Base-by-base conservation (phyloP, 495 filamentous ascomycete genomes). In the Massariosphaeria phaeospora region DNA sequence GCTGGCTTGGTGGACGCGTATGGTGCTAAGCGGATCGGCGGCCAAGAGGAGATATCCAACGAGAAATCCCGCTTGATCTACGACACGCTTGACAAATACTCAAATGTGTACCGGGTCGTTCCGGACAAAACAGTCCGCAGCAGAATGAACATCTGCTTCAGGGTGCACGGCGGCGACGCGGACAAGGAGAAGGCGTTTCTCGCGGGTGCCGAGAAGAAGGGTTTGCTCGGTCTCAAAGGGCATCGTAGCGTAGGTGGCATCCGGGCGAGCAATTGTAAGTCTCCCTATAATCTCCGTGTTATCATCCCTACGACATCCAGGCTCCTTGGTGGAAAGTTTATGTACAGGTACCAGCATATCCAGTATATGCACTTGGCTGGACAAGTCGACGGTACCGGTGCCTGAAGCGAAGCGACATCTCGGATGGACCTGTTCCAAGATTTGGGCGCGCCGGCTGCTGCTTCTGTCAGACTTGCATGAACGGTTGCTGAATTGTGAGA, bases 91-190 rank as follows among this genome's bases (percentile, higher is more conserved):
- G 89, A 93, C 56, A 77, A 75, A n/a, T 74, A 85, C 65, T 80
- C 84, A 0, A 67, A 79, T 0, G 73, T 82, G 21, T 95, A 89
- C 70, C 72, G 70, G 35, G 77, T 95, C 18, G 85, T 96, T 3
- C 84, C 87, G 0, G 76, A 83, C 55, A 85, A 83, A 71, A 72
- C 70, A 41, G 82, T 80, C 7, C 82, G 91, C 38, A 90, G 85
- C 52, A 73, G 88, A 34, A 95, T 95, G 88, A 96, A 96, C 69
- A 82, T 95, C 40, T 96, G 89, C 74, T 93, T 93, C 75, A 76
- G 89, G 18, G 79, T 91, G 20, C 68, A 79, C 66, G 76, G 78
- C 39, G 81, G 77, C 31, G 74, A 84, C 63, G 76, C 77, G 7
- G 78, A 78, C 20, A 75, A 73, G 12, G 87, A 97, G 70, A 89